phyloP scores from a whole-genome alignment of 2,329 filamentous ascomycete species.

The Sporothrix dimorphospora region DNA sequence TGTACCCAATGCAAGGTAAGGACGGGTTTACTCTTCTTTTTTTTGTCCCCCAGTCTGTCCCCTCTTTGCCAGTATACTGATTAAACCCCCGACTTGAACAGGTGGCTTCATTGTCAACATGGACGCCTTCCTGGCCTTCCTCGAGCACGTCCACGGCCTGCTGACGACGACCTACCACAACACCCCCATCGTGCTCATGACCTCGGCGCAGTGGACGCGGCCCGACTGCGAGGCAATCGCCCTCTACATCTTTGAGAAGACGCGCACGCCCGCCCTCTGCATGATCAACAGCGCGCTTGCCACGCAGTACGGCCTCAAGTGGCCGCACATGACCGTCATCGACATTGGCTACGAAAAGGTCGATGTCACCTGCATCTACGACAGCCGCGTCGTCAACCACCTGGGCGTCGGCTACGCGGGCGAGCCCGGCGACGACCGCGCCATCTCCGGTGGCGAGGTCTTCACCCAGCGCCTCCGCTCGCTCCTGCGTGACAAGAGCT shows the following conservation, averaged over 20 bases:
- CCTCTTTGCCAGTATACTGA: neutral
- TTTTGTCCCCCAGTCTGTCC: constrained; percentile 11
- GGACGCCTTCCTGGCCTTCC: constrained; percentile 88
- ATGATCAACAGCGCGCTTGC: constrained; percentile 88
- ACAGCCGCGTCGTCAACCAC: constrained; percentile 74
- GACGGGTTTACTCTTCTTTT: neutral
- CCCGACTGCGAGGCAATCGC: constrained; percentile 85
- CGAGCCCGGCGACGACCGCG: constrained; percentile 31
- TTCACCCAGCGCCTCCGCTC: constrained; percentile 76
- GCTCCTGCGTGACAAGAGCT: constrained; percentile 63
- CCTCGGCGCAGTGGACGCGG: constrained; percentile 86
- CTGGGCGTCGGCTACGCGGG: constrained; percentile 57
- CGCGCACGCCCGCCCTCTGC: constrained; percentile 88
- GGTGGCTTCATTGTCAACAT: constrained; percentile 86
- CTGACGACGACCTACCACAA: constrained; percentile 94
- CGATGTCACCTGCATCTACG: constrained; percentile 86
- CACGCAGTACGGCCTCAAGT: constrained; percentile 79
- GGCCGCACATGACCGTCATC: constrained; percentile 78
- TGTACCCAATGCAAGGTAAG: constrained; percentile 71
- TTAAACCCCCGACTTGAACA: constrained; percentile 35
- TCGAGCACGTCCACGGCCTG: constrained; percentile 87
- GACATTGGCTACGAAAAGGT: constrained; percentile 93
- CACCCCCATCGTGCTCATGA: constrained; percentile 88
- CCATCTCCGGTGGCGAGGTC: constrained; percentile 78
- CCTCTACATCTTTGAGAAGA: constrained; percentile 96